Conservation (phyloP, 2,329 filamentous ascomycete genomes). For the Cadophora luteo-olivacea region DNA sequence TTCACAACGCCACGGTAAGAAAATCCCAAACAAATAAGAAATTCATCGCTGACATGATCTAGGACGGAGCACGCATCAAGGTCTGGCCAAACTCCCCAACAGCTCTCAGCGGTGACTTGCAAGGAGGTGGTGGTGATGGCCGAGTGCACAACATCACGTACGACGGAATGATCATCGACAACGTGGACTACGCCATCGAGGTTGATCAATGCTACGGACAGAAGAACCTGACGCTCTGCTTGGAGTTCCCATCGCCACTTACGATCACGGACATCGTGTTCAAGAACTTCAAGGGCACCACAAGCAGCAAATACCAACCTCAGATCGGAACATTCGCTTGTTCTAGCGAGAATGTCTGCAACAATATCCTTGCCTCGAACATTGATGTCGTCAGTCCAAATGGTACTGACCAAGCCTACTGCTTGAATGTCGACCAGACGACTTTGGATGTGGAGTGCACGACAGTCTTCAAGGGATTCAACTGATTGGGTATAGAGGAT, state of each 20-base stretch:
- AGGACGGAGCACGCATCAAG: conserved; percentile 74
- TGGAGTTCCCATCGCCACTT: conserved; percentile 59
- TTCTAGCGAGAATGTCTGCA: conserved; percentile 53
- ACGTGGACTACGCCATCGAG: conserved; percentile 70
- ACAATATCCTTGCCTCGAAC: conserved; percentile 54
- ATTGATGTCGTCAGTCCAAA: conserved; percentile 56
- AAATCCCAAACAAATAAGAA: conserved; percentile 30
- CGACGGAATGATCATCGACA: conserved; percentile 63
- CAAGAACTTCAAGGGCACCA: conserved; percentile 61
- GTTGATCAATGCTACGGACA: conserved; percentile 72
- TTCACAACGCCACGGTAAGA: conserved; percentile 58
- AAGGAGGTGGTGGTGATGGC: conserved; percentile 69
- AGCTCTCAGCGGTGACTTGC: conserved; percentile 63
- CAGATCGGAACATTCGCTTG: conserved; percentile 55
- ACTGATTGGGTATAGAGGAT: conserved; percentile 28
- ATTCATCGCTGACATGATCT: conserved; percentile 46
- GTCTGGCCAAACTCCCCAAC: conserved; percentile 66
- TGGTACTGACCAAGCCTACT: conserved; percentile 51
- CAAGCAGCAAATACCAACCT: conserved; percentile 52
- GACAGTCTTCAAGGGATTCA: conserved; percentile 38
- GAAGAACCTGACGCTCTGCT: conserved; percentile 66
- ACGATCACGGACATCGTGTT: conserved; percentile 63
- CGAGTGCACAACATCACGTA: conserved; percentile 72
- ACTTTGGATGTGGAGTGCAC: conserved; percentile 47
- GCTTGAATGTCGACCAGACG: conserved; percentile 51